Conservation (phyloP, 345 rosid genomes). For the Lepidium sativum region DNA sequence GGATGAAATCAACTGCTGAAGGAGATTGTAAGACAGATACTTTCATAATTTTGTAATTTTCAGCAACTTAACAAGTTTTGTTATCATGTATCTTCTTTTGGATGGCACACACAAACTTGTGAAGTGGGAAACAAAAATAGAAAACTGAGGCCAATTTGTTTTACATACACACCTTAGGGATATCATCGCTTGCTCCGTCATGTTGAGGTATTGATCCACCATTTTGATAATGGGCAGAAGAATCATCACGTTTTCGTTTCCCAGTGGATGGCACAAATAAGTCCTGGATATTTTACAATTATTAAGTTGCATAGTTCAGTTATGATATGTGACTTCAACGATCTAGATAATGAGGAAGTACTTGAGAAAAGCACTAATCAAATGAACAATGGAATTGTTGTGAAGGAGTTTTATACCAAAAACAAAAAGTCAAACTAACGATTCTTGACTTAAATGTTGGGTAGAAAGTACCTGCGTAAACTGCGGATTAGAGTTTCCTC, state of each 20-base stretch:
- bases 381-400: background rate
- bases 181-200: conserved; percentile 80
- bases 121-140: background rate
- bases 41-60: background rate
- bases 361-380: background rate
- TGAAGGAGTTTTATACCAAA: background rate
- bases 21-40: background rate
- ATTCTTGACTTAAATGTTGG: background rate
- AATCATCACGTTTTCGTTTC: conserved; percentile 91
- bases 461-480: conserved; percentile 61
- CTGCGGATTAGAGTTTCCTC: conserved; percentile 65
- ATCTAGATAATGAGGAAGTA: background rate
- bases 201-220: conserved; percentile 94
- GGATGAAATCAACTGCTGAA: background rate
- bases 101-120: background rate
- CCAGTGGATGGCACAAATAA: conserved; percentile 72
- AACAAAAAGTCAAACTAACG: background rate
- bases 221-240: conserved; percentile 53
- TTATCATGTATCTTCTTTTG: background rate
- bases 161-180: conserved; percentile 31
- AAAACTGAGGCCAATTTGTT: background rate
- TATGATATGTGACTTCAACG: background rate
- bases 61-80: background rate
- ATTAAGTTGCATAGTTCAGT: conserved; percentile 4
- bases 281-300: conserved; percentile 50